Percentiles rank a stretch among this genome's conserved stretches.
phyloP scores from a whole-genome alignment of 345 rosid genomes.

The Camelina hispida region DNA sequence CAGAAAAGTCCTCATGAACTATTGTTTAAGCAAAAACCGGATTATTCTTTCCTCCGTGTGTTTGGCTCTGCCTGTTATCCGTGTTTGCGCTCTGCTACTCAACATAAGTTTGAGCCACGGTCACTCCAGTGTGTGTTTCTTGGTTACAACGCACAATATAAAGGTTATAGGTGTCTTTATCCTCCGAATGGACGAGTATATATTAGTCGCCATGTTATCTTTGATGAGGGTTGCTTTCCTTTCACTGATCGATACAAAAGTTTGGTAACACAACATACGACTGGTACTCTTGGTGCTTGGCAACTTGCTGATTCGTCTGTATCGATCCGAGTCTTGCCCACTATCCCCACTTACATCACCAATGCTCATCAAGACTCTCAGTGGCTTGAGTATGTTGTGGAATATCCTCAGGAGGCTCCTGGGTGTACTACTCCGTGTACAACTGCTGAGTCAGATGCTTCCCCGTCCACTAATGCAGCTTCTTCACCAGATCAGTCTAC shows the following conservation, averaged over 20 bases:
- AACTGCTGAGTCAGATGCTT: no score
- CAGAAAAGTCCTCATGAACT: not conserved
- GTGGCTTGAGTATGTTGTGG: no score
- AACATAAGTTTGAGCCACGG: not conserved
- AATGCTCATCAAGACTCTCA: no score
- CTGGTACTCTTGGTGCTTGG: not conserved
- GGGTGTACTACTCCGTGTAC: no score
- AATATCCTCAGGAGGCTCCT: no score
- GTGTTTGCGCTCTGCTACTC: fast-evolving
- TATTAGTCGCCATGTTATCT: not conserved
- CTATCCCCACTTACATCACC: no score
- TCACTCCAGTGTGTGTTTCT: not conserved
- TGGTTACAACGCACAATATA: not conserved
- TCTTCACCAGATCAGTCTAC: no score
- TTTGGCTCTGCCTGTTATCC: not conserved
- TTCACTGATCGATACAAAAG: not conserved
- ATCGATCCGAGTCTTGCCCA: no score
- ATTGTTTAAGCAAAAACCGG: not conserved
- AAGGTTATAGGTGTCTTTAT: not conserved
- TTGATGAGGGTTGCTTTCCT: not conserved
- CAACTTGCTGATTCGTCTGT: not conserved
- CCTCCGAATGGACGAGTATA: not conserved
- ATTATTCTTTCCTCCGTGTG: not conserved
- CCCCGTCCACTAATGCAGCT: no score
- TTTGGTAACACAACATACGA: not conserved